A percentile compares a stretch with the other conserved stretches of the same genome.
These are phyloP conservation scores for Yamadazyma blattariae DNA, from an alignment of 1,139 yeast species.

Conservation along the genomic window DNA sequence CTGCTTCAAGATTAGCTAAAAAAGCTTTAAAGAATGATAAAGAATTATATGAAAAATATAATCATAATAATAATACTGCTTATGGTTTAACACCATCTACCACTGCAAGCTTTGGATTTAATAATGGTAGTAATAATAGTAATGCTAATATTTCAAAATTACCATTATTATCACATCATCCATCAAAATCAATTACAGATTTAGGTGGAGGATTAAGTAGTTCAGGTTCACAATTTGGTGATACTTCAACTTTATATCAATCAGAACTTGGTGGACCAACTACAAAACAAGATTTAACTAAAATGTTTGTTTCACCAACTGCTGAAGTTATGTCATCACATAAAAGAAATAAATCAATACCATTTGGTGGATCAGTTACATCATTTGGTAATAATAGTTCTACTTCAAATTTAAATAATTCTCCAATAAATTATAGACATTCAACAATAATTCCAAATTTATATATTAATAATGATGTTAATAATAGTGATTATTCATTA, in stretches of 20 bases:
- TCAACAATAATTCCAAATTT: constrained; percentile 35
- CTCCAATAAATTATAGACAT: constrained; percentile 29
- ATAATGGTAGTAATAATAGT: constrained; percentile 4
- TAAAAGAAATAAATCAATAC: constrained; percentile 28
- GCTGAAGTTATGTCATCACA: constrained; percentile 64
- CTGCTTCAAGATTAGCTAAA: constrained; percentile 41
- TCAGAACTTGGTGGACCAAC: constrained; percentile 34
- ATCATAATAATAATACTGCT: constrained; percentile 32
- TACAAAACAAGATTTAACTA: constrained; percentile 42
- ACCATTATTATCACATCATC: constrained; percentile 32
- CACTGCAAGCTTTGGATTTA: neutral
- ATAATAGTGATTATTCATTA: constrained; percentile 35
- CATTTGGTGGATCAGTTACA: constrained; percentile 9
- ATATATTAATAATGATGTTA: constrained; percentile 33
- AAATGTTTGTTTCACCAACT: constrained; percentile 75
- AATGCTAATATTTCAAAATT: constrained; percentile 31
- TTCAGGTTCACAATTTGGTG: constrained; percentile 31
- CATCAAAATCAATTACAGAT: constrained; percentile 17
- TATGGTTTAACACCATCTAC: constrained; percentile 25
- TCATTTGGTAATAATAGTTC: constrained; percentile 17
- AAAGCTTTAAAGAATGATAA: constrained; percentile 30
- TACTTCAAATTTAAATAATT: constrained; percentile 21
- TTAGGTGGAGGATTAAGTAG: constrained; percentile 12
- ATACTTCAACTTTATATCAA: constrained; percentile 35
- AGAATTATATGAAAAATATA: constrained; percentile 36